Conservation (phyloP, 1,284 basidiomycete species). For the Veloboletus limbatus region DNA sequence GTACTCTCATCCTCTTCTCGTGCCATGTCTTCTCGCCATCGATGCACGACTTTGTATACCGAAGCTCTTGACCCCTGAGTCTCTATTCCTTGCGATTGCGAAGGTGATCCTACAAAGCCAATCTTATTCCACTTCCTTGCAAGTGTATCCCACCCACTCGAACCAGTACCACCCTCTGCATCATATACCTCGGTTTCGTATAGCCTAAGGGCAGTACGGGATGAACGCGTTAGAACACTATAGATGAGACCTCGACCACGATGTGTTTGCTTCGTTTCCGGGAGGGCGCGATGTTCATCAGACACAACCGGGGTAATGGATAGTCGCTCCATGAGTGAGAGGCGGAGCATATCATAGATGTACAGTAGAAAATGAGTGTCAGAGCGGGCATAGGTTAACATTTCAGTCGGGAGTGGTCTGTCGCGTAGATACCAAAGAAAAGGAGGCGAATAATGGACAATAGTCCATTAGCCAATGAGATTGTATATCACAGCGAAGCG, state of each 20-base stretch:
- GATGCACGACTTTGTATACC: conserved; percentile 76
- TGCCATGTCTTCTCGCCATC: conserved; percentile 83
- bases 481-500: background rate
- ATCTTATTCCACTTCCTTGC: conserved; percentile 79
- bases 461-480: conserved; percentile 1
- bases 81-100: conserved; percentile 45
- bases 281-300: conserved; percentile 16
- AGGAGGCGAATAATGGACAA: background rate
- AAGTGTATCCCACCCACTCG: conserved; percentile 73
- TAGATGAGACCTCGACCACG: conserved; percentile 41
- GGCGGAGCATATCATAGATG: conserved; percentile 91
- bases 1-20: conserved; percentile 87
- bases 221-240: conserved; percentile 66
- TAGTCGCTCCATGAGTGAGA: conserved; percentile 73
- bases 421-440: background rate
- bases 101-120: conserved; percentile 41
- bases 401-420: conserved; percentile 83
- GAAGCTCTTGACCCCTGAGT: conserved; percentile 70
- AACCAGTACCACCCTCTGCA: conserved; percentile 57
- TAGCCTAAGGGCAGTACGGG: conserved; percentile 67
- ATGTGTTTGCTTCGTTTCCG: conserved; percentile 7
- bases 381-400: conserved; percentile 90
- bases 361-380: conserved; percentile 95
- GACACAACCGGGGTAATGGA: conserved; percentile 37
- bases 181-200: conserved; percentile 74